Evolutionary conservation across 371 early-diverging fungal genomes (phyloP), one percentile per base, ranked within the genome.

Genomic region (Furculomyces boomerangus): DNA sequence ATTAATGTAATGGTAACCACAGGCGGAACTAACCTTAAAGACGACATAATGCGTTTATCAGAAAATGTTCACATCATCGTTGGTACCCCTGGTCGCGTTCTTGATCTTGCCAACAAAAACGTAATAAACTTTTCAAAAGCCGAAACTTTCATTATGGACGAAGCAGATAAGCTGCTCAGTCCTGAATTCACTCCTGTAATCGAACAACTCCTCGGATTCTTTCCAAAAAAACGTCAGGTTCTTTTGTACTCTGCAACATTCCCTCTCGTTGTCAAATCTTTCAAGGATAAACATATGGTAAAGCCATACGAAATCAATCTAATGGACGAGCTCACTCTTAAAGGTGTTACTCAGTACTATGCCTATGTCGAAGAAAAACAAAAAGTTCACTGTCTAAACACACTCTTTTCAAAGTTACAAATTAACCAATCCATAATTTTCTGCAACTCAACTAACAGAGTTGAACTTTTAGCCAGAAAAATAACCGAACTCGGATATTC

Each of bases 391-490:
- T 98, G 86, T 65, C 73, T 94, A 44, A 98, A 96, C 73, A 96
- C 97, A 0, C 74, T 99, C 26, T 94, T 98, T 59, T 91, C 91
- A 3, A 93, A 95, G 83, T 81, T 98, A 24, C 91, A 93, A 79
- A 88, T 98, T 79, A 96, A 98, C 70, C 98, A 99, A 75, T 95
- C 96, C 53, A 95, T 98, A 60, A 97, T 99, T 64, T 99, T 98
- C 70, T 96, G 97, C 73, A 98, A 96, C 73, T 90, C 92, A 10
- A 93, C 96, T 31, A 86, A 88, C 72, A 91, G 95, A 31, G 98
- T 97, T 8, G 96, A 98, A 70, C 77, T 93, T 57, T 74, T 99
- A 57, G 98, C 97, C 45, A 87, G 88, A 67, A 97, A 94, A 67
- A 97, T 98, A 56, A 96, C 98, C 7, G 95, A 97, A 55, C 81